Percentiles rank a stretch among this genome's conserved stretches.
phyloP scores from a whole-genome alignment of 345 rosid genomes.

The Streptanthus diversifolius region DNA sequence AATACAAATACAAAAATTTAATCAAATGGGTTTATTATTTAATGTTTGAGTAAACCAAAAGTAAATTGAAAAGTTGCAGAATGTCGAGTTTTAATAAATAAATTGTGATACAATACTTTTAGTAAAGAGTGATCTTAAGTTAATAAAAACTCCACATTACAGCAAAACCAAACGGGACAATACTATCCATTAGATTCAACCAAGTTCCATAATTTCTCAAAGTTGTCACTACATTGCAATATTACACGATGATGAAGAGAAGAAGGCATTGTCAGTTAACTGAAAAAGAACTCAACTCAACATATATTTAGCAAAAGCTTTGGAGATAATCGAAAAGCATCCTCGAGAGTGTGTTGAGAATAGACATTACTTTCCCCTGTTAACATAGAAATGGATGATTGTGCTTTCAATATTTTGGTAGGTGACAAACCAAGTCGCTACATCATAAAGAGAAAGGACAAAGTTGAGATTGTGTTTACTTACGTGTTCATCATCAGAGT shows the following conservation, averaged over 20 bases:
- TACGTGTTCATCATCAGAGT: constrained; percentile 93
- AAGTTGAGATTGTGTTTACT: constrained; percentile 23
- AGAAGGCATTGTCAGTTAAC: constrained; percentile 3
- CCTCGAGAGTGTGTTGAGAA: not conserved
- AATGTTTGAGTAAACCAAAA: not conserved
- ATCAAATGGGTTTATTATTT: not conserved
- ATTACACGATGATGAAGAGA: constrained; percentile 1
- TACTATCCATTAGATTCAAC: constrained; percentile 3
- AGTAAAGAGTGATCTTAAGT: not conserved
- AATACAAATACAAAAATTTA: not conserved
- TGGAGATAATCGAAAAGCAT: not conserved
- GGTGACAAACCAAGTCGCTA: not conserved
- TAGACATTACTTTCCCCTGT: constrained; percentile 32
- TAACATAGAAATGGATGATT: not conserved
- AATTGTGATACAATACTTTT: not conserved
- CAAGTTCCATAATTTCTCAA: constrained; percentile 12
- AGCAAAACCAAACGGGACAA: not conserved
- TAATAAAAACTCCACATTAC: not conserved
- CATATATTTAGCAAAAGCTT: constrained; percentile 8
- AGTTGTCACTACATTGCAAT: constrained; percentile 10
- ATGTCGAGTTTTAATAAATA: not conserved
- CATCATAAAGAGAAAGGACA: not conserved
- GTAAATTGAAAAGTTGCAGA: not conserved
- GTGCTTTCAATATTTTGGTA: not conserved
- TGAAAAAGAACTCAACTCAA: not conserved